Base-by-base conservation (phyloP, 345 rosid genomes). In the Eutrema yunnanense region DNA sequence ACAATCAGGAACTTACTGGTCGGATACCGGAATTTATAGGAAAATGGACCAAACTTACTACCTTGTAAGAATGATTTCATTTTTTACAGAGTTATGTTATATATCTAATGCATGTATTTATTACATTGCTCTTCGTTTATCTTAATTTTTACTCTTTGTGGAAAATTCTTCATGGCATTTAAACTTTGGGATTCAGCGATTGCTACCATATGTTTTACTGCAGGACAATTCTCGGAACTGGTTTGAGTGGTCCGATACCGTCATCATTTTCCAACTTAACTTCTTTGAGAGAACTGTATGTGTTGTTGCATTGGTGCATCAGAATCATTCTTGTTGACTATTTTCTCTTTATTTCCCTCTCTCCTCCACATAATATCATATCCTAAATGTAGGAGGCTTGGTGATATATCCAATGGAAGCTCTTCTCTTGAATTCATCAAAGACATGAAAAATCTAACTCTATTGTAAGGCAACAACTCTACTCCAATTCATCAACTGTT, bases 221-320 rank as follows among this genome's bases (percentile, higher is more conserved):
- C 59, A 85, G 89, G 81, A 81, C 79, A 79, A 73, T 87, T 80
- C 44, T 69, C 29, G 92, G 89, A 6, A 87, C 86, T 56, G 73
- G 84, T 69, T 82, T 84, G 44, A 73, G 61, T 11, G 89, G 92
- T 65, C 82, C 92, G 9, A 84, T 87, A 50, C 92, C 92, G 11
- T 78, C 84, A 9, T 69, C 85, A 51, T 81, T 89, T 55, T 70
- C 86, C 49, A 87, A 73, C 66, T 71, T 87, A 44, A 79, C 79
- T 65, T 67, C 82, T 58, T 41, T 87, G 80, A 67, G 51, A 76
- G 82, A 76, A 43, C 67, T 86, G 92, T 89, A 76, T 86, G 96
- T 83, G 67, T 52, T 68, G 14, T 51, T 52, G 4, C 49, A 42
- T 68, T 67, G 22, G n/a, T 56, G 48, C n/a, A n/a, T 32, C 40